These are phyloP conservation scores for Gnaphalium uliginosum DNA, from an alignment of 129 eudicot species.

Conservation along the genomic window DNA sequence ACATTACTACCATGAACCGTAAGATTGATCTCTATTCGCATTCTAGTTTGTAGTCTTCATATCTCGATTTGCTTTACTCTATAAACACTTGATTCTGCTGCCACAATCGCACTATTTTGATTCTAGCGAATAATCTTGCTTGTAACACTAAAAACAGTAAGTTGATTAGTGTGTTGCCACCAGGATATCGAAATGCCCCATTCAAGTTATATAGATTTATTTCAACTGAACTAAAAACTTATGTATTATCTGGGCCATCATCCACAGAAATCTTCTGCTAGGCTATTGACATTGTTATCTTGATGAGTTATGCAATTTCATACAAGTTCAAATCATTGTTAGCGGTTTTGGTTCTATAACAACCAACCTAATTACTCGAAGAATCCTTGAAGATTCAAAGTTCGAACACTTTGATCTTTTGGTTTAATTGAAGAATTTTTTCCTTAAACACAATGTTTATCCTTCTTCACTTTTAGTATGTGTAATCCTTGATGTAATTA, in stretches of 20 bases:
- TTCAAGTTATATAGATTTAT: not conserved
- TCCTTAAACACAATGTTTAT: not conserved
- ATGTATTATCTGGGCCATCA: not conserved
- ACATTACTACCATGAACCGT: not conserved
- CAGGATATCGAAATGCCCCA: not conserved
- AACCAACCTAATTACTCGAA: not conserved
- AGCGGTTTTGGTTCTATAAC: not conserved
- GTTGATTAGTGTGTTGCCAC: not conserved
- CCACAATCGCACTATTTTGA: not conserved
- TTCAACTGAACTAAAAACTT: not conserved
- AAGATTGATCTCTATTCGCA: not conserved
- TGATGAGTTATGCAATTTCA: not conserved
- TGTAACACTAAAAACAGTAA: not conserved
- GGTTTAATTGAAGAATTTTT: not conserved
- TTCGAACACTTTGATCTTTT: not conserved
- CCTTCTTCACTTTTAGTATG: not conserved
- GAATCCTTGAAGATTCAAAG: not conserved
- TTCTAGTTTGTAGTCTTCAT: conserved; percentile 3
- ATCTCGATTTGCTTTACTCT: not conserved
- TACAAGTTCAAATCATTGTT: conserved; percentile 6
- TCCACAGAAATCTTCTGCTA: not conserved
- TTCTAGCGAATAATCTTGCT: not conserved
- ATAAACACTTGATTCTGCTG: not conserved
- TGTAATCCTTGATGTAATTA: too few species aligned
- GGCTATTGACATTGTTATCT: conserved; percentile 24